phyloP scores from a whole-genome alignment of 2,329 filamentous ascomycete species.

The Zymoseptoria pseudotritici region DNA sequence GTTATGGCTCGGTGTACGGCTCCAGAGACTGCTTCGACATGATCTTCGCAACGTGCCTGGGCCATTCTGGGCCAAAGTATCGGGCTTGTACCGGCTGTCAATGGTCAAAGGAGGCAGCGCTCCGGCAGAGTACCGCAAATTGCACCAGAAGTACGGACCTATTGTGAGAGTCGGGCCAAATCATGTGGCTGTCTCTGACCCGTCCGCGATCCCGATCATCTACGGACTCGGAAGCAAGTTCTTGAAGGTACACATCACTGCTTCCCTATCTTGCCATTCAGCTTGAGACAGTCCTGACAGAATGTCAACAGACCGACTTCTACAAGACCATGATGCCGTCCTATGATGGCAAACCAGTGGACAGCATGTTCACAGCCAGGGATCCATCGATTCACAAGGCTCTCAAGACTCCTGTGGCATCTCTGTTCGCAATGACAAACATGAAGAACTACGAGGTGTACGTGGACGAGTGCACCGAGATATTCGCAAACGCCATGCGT shows the following conservation, averaged over 20 bases:
- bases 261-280: not conserved
- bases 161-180: conserved; percentile 68
- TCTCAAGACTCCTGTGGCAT: conserved; percentile 19
- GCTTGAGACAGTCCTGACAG: not conserved
- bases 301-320: not conserved
- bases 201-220: conserved; percentile 50
- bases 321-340: conserved; percentile 5
- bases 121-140: conserved; percentile 30
- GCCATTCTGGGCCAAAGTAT: conserved; percentile 1
- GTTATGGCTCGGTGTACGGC: not conserved
- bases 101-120: not conserved
- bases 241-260: conserved; percentile 7
- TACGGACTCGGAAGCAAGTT: conserved; percentile 49
- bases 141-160: conserved; percentile 62
- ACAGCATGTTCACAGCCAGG: conserved; percentile 4
- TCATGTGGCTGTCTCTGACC: conserved; percentile 65
- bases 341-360: not conserved
- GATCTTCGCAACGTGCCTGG: conserved; percentile 4
- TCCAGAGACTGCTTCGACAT: not conserved
- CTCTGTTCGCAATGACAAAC: conserved; percentile 46
- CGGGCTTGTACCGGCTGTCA: conserved; percentile 1
- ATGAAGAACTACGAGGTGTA: conserved; percentile 70
- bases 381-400: conserved; percentile 1
- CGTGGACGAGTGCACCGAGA: conserved; percentile 62
- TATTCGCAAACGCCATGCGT: conserved; percentile 43